Evolutionary conservation across 1,139 yeast species (phyloP).

Genomic region (Pichia norvegensis): DNA sequence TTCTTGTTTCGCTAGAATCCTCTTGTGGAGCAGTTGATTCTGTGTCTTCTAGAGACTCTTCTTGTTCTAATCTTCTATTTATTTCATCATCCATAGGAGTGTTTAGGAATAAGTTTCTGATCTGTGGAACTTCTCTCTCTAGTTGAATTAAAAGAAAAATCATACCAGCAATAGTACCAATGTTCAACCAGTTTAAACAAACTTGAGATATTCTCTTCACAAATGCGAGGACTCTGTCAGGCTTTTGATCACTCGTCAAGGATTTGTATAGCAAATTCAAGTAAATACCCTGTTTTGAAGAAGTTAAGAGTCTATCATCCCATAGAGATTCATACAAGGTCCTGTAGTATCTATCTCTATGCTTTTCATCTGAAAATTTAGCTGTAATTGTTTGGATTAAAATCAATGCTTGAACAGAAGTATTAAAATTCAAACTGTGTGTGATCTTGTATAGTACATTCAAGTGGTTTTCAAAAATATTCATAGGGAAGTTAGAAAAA

Average conservation of each 20-base stretch:
- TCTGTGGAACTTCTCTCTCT: slow-evolving; percentile 42
- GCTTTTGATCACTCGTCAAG: slow-evolving; percentile 57
- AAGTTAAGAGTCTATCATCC: slow-evolving; percentile 72
- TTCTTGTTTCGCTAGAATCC: slow-evolving; percentile 15
- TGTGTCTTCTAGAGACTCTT: slow-evolving; percentile 19
- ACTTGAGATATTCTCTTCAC: slow-evolving; percentile 85
- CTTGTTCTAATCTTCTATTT: slow-evolving; percentile 31
- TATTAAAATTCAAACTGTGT: slow-evolving; percentile 89
- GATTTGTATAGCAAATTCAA: slow-evolving; percentile 80
- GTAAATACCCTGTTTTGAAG: slow-evolving; percentile 70
- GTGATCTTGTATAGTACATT: slow-evolving; percentile 84
- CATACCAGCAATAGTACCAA: slow-evolving; percentile 91
- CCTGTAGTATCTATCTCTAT: slow-evolving; percentile 70
- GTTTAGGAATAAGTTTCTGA: slow-evolving; percentile 42
- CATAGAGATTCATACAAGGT: slow-evolving; percentile 84
- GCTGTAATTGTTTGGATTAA: slow-evolving; percentile 69
- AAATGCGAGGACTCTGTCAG: slow-evolving; percentile 75
- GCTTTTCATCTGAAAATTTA: slow-evolving; percentile 30
- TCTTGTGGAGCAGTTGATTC: neutral
- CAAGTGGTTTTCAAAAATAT: slow-evolving; percentile 68
- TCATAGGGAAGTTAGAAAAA: slow-evolving; percentile 68
- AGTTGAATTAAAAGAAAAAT: slow-evolving; percentile 68
- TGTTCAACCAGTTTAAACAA: slow-evolving; percentile 75
- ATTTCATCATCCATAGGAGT: slow-evolving; percentile 37
- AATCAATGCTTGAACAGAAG: slow-evolving; percentile 86